Evolutionary conservation across 495 filamentous ascomycete species (phyloP), one percentile per base, ranked within the genome.

Genomic region (Elasticomyces elasticus): DNA sequence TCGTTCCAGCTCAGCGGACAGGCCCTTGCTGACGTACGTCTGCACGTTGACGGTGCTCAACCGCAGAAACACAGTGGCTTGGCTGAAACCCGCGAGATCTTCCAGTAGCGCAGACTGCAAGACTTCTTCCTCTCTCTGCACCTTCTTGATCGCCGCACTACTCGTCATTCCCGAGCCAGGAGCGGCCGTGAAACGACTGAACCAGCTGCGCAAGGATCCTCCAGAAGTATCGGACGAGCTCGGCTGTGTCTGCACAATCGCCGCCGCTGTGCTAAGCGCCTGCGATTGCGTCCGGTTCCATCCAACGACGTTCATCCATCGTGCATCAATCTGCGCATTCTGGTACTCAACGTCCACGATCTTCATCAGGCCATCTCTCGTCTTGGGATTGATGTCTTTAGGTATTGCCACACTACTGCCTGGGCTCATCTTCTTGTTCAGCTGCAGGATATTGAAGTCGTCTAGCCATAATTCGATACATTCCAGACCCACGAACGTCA

Each of bases 401-500:
- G 94, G 89, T 35, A 99, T 80, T n/a, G 72, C 62, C 20, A 96
- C 74, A 48, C 76, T 73, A 26, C 79, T 66, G 27, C 82, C 80
- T 6, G 89, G 89, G 1, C 89, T 88, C 1, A 78, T 79, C 65
- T 92, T 94, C 71, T 97, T 97, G 4, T 76, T 74, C 22, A 99
- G 68, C 15, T 74, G 74, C 24, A 95, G 66, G 19, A 99, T 71
- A 55, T 80, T 85, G 75, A 81, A 87, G 57, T 94, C 85, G 65
- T 97, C 90, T 38, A 99, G 75, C 78, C 81, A 87, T 33, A 99
- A 75, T 56, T 97, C 92, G 48, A 99, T 89, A 26, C 77, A 76
- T 64, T 94, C 75, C 35, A 99, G 72, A 0, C 84, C 82, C 38
- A 99, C 90, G 69, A 99, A 99, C 9, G 94, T 99, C 69, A 99